phyloP scores from a whole-genome alignment of 805 yeast genomes.

The Lipomyces sp. region DNA sequence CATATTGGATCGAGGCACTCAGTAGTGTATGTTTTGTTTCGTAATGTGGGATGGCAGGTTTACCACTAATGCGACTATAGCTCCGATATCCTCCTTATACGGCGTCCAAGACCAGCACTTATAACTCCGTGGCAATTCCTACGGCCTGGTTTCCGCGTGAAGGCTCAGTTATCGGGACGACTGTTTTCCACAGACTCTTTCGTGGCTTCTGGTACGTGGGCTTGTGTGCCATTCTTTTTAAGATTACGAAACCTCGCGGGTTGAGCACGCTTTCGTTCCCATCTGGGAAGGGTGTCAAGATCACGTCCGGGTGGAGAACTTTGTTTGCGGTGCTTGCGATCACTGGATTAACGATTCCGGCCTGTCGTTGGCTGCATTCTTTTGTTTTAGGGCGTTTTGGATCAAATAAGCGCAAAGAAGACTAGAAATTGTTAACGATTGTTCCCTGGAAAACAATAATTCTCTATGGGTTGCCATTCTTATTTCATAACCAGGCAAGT shows the following conservation, averaged over 20 bases:
- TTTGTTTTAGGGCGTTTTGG: conserved; percentile 1
- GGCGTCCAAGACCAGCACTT: conserved; percentile 6
- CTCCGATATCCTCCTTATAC: conserved; percentile 31
- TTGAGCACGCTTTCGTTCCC: conserved; percentile 4
- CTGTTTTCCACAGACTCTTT: conserved; percentile 2
- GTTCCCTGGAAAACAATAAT: not conserved
- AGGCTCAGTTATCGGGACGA: conserved; percentile 19
- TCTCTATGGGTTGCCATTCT: not conserved
- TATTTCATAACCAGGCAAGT: not conserved
- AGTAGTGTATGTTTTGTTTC: conserved; percentile 73
- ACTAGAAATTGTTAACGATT: not conserved
- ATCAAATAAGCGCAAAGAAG: not conserved
- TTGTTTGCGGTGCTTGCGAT: not conserved
- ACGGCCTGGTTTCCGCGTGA: conserved; percentile 29
- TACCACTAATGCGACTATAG: conserved; percentile 7
- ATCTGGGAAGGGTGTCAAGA: not conserved
- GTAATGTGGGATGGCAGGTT: conserved; percentile 48
- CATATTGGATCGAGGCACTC: conserved; percentile 64
- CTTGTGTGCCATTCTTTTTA: conserved; percentile 3
- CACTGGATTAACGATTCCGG: not conserved
- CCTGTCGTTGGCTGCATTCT: conserved; percentile 1
- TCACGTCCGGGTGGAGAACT: not conserved
- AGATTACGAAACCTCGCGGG: not conserved
- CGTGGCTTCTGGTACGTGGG: conserved; percentile 3
- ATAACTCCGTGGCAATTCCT: not conserved